Conservation (phyloP, 2,329 filamentous ascomycete species). For the Cryphonectria carpinicola region DNA sequence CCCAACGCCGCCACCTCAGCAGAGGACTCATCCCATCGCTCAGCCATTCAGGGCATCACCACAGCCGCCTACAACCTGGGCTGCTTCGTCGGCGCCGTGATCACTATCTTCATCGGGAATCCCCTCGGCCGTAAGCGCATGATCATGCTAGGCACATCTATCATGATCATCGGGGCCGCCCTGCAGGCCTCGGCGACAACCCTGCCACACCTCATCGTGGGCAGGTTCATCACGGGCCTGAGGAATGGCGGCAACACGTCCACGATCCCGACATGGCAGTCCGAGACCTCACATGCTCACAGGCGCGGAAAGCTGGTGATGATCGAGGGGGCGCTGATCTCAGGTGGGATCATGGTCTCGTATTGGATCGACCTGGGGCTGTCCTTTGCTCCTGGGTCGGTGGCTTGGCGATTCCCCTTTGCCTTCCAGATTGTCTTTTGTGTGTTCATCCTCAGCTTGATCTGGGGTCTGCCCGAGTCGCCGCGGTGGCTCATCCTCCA, state of each 20-base stretch:
- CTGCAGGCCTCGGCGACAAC: constrained; percentile 45
- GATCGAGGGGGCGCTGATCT: not conserved
- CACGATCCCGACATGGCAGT: constrained; percentile 34
- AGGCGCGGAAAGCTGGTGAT: not conserved
- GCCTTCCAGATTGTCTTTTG: not conserved
- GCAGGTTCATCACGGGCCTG: constrained; percentile 48
- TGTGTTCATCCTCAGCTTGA: not conserved
- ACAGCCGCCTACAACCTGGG: constrained; percentile 35
- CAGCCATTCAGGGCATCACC: too few relatives aligned
- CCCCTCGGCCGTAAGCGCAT: constrained; percentile 46
- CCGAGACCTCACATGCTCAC: not conserved
- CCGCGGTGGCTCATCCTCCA: not conserved
- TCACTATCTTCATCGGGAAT: constrained; percentile 43
- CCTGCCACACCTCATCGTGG: constrained; percentile 48
- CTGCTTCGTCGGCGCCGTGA: constrained; percentile 37
- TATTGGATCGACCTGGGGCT: not conserved
- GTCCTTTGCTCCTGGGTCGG: not conserved
- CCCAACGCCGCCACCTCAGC: too few relatives aligned
- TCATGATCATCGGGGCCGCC: constrained; percentile 49
- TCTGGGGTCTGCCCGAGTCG: not conserved
- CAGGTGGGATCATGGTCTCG: not conserved
- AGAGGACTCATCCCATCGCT: too few relatives aligned
- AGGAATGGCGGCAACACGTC: constrained; percentile 47
- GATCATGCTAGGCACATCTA: constrained; percentile 45
- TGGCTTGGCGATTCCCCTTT: not conserved